Conservation (phyloP, 345 rosid species). For the Salix caprea region DNA sequence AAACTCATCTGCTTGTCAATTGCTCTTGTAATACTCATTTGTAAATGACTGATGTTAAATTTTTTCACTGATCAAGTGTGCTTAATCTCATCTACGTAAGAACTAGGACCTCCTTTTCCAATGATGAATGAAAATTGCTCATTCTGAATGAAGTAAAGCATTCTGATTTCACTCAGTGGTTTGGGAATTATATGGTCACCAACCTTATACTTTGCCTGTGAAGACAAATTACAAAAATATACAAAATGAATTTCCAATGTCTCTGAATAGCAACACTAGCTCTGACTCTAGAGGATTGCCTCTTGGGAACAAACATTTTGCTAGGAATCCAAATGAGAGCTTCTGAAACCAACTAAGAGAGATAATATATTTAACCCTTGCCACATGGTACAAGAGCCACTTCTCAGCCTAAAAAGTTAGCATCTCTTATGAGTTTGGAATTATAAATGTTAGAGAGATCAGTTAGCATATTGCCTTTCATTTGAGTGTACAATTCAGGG, state of each 20-base stretch:
- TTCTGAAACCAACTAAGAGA: too few species aligned
- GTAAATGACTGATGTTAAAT: too few species aligned
- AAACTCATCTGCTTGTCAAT: too few species aligned
- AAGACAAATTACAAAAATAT: background rate
- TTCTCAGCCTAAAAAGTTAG: background rate
- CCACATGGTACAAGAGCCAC: background rate
- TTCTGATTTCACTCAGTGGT: background rate
- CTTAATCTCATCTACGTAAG: too few species aligned
- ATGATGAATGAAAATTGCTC: background rate
- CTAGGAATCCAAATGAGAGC: too few species aligned
- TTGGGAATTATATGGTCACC: background rate
- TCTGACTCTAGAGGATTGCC: background rate
- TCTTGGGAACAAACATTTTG: background rate
- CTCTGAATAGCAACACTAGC: background rate
- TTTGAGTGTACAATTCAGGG: background rate
- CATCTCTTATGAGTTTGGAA: background rate
- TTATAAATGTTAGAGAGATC: background rate
- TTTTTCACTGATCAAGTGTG: too few species aligned
- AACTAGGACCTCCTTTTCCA: too few species aligned
- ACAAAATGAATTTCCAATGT: background rate
- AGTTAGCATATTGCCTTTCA: background rate
- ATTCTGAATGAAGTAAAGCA: background rate
- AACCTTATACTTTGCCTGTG: background rate
- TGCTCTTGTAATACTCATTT: too few species aligned
- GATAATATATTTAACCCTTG: background rate